A percentile compares a stretch with the other conserved stretches of the same genome.
Evolutionary conservation across 768 basidiomycete species (phyloP).

Genomic region (Hericium alpestre): DNA sequence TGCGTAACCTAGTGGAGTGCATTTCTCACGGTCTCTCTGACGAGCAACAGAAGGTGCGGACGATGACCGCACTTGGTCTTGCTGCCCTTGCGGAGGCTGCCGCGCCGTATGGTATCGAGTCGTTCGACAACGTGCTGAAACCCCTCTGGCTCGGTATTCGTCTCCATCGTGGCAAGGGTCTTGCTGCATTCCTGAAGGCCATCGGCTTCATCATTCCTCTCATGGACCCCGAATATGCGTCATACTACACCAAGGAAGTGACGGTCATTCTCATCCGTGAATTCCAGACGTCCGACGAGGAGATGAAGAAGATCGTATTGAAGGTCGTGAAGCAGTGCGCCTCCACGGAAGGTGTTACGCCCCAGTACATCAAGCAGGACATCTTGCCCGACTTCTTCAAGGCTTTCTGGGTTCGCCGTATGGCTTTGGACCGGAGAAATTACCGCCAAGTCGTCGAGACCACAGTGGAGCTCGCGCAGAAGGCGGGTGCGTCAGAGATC

Average conservation of each 20-base stretch:
- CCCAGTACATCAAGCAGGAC: constrained; percentile 92
- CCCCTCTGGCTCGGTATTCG: constrained; percentile 91
- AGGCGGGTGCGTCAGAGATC: constrained; percentile 93
- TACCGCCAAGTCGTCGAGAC: constrained; percentile 98
- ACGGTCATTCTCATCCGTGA: constrained; percentile 95
- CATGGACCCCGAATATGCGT: constrained; percentile 99
- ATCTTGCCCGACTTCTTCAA: constrained; percentile 99
- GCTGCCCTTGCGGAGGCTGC: constrained; percentile 95
- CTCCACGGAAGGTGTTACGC: constrained; percentile 94
- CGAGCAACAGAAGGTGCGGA: constrained; percentile 92
- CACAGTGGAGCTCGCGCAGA: constrained; percentile 95
- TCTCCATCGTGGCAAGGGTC: constrained; percentile 88
- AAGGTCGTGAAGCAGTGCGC: constrained; percentile 99
- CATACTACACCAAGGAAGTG: constrained; percentile 98
- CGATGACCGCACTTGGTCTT: constrained; percentile 86
- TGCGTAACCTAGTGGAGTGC: constrained; percentile 92
- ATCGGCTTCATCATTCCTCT: constrained; percentile 99
- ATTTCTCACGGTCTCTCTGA: constrained; percentile 89
- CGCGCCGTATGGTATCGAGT: constrained; percentile 98
- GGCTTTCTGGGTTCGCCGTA: constrained; percentile 95
- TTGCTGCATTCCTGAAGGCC: constrained; percentile 93
- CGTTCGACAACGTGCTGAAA: constrained; percentile 94
- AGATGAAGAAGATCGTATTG: constrained; percentile 99
- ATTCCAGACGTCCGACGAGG: constrained; percentile 98
- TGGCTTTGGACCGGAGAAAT: constrained; percentile 94